These are phyloP conservation scores for Solanum commersonii DNA, from an alignment of 257 asterid genomes.

Conservation along the genomic window DNA sequence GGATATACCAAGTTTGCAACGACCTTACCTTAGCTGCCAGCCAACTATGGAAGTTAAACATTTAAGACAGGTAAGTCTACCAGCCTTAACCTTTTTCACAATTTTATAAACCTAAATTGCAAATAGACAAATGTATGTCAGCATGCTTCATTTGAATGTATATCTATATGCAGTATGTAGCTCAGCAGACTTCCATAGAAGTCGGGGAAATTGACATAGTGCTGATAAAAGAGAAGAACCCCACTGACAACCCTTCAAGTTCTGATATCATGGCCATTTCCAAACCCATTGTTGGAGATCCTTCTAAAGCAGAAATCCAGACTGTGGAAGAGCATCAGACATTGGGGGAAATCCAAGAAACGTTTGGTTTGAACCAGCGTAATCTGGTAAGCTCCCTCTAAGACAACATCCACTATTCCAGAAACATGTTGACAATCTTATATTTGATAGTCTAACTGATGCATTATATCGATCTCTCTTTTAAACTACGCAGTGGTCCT, in stretches of 20 bases:
- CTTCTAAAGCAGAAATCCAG: slow-evolving; percentile 31
- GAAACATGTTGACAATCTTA: neutral
- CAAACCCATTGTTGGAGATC: slow-evolving; percentile 16
- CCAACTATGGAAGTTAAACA: slow-evolving; percentile 52
- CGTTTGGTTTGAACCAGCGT: slow-evolving; percentile 36
- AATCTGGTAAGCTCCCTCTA: slow-evolving; percentile 44
- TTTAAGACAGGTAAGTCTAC: slow-evolving; percentile 51
- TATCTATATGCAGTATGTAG: slow-evolving; percentile 60
- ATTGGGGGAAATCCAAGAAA: slow-evolving; percentile 61
- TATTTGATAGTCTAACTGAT: neutral
- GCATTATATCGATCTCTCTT: neutral
- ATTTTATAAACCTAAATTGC: neutral
- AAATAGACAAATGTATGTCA: neutral
- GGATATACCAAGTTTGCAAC: slow-evolving; percentile 67
- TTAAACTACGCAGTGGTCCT: neutral
- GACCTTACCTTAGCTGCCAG: slow-evolving; percentile 74
- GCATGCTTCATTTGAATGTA: neutral
- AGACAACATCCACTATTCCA: neutral
- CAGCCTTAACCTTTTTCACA: neutral
- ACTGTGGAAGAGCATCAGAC: slow-evolving; percentile 56
- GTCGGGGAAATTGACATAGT: slow-evolving; percentile 65
- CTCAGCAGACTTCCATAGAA: slow-evolving; percentile 66
- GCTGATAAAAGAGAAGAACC: slow-evolving; percentile 32
- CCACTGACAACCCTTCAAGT: slow-evolving; percentile 20
- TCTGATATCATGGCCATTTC: slow-evolving; percentile 7